Evolutionary conservation across 257 asterid genomes (phyloP).

Genomic region (Primulina eburnea): DNA sequence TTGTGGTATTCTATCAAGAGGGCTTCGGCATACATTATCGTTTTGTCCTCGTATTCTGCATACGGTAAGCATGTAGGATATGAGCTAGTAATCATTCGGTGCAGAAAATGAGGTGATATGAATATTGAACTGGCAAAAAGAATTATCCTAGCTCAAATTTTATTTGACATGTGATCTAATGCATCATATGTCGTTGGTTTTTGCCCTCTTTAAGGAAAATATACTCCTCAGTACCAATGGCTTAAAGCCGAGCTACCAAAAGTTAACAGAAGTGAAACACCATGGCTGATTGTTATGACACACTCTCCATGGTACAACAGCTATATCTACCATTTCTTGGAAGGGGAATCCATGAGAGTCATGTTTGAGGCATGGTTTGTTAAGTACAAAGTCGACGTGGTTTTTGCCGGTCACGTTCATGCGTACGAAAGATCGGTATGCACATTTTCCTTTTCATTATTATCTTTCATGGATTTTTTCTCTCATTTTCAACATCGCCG

Average conservation of each 20-base stretch:
- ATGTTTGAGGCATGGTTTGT: constrained; percentile 71
- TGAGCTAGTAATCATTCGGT: background rate
- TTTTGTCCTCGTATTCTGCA: constrained; percentile 62
- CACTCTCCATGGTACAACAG: constrained; percentile 87
- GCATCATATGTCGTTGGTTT: background rate
- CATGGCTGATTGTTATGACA: constrained; percentile 71
- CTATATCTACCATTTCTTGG: constrained; percentile 72
- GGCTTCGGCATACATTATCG: constrained; percentile 75
- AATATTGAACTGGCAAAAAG: background rate
- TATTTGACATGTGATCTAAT: background rate
- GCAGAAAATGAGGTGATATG: background rate
- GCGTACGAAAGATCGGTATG: constrained; percentile 76
- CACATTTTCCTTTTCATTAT: background rate
- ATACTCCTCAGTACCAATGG: constrained; percentile 76
- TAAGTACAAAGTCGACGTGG: constrained; percentile 66
- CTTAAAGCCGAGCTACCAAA: constrained; percentile 56
- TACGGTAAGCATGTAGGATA: constrained; percentile 37
- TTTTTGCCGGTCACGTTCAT: constrained; percentile 80
- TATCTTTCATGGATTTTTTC: background rate
- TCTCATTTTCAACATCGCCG: background rate
- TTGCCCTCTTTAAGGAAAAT: constrained; percentile 41
- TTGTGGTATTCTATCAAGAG: constrained; percentile 78
- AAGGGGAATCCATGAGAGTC: constrained; percentile 87
- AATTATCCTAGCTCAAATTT: background rate
- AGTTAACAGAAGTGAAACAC: constrained; percentile 71